A percentile compares a stretch with the other conserved stretches of the same genome.
These are phyloP conservation scores for Tetrahymena thermophila DNA, from an alignment of 73 alveolate genomes.

Conservation along the genomic window DNA sequence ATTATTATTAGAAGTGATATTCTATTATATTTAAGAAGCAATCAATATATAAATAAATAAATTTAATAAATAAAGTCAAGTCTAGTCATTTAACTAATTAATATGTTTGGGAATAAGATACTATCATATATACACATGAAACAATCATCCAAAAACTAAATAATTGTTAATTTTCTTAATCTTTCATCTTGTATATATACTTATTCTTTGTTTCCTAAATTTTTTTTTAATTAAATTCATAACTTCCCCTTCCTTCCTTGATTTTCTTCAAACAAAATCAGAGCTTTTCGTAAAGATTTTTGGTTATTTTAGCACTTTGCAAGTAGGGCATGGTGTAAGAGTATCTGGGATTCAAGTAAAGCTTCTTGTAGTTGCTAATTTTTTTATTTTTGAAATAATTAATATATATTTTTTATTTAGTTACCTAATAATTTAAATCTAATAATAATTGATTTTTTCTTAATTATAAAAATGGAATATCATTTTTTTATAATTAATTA, in stretches of 20 bases:
- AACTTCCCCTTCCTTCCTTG: neutral
- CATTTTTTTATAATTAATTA: neutral
- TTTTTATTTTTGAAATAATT: neutral
- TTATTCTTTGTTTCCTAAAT: neutral
- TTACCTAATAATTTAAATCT: neutral
- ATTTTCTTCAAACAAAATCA: neutral
- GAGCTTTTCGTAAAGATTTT: neutral
- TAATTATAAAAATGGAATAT: neutral
- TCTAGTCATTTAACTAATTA: neutral
- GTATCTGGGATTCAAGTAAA: neutral
- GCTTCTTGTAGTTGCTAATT: neutral
- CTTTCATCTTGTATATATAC: neutral
- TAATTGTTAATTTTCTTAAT: neutral
- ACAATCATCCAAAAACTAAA: neutral
- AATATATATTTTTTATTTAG: neutral
- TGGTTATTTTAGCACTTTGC: neutral
- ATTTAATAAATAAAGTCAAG: too few relatives aligned
- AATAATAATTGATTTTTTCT: neutral
- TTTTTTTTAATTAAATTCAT: neutral
- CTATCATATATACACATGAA: neutral
- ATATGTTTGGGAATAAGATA: neutral
- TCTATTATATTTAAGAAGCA: neutral
- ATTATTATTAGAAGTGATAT: neutral
- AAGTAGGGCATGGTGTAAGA: constrained; percentile 2
- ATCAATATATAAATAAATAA: too few relatives aligned